Evolutionary conservation across 176 grass and related monocot genomes (phyloP).

Genomic region (Pontederia paniculata): DNA sequence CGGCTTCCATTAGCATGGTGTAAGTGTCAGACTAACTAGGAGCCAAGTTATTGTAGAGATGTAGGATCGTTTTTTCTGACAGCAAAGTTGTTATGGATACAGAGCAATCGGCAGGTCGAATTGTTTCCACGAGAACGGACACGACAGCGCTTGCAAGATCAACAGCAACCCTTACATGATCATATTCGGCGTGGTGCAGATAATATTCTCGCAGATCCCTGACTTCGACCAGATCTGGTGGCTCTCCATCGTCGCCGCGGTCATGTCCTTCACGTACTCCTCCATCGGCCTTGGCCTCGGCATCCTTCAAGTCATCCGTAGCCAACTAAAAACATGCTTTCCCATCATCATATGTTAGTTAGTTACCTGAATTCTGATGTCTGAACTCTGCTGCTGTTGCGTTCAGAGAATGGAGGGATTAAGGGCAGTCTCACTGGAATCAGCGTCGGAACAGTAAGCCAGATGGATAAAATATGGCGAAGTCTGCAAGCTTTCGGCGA

Average conservation of each 20-base stretch:
- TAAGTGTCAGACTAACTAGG: background rate
- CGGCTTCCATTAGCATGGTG: conserved; percentile 19
- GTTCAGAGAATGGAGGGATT: background rate
- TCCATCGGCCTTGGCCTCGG: conserved; percentile 9
- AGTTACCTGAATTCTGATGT: background rate
- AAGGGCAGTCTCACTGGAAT: conserved; percentile 14
- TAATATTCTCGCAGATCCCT: conserved; percentile 14
- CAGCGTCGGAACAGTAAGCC: conserved; percentile 4
- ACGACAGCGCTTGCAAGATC: background rate
- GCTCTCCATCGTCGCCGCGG: conserved; percentile 12
- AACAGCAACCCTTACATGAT: conserved; percentile 16
- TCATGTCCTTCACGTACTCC: conserved; percentile 17
- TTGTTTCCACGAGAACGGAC: conserved; percentile 8
- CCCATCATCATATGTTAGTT: background rate
- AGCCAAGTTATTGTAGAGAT: no score
- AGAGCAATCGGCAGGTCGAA: conserved; percentile 6
- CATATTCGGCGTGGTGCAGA: conserved; percentile 4
- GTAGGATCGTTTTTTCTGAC: no score
- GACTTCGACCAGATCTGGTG: conserved; percentile 18
- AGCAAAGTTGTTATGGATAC: background rate
- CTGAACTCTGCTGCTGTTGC: background rate
- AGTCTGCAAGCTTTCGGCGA: conserved; percentile 14
- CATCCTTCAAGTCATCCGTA: conserved; percentile 14
- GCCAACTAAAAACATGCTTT: background rate
- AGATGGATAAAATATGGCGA: conserved; percentile 14